Percentiles rank a stretch among this genome's conserved stretches.
Evolutionary conservation across 2,329 filamentous ascomycete genomes (phyloP).

Genomic region (Fusarium siculi): DNA sequence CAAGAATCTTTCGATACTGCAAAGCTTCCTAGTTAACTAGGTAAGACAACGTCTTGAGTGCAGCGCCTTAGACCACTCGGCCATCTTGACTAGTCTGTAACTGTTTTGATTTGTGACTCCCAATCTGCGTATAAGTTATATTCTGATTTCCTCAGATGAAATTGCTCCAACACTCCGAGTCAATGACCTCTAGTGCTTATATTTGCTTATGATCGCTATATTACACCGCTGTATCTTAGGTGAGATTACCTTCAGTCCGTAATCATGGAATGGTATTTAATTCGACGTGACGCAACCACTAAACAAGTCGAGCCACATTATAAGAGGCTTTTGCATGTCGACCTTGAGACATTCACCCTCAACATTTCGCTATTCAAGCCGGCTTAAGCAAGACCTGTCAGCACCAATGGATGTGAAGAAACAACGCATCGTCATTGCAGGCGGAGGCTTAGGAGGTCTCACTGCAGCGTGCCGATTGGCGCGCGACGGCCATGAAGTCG

Average conservation of each 20-base stretch:
- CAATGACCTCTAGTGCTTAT: neutral
- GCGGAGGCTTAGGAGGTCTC: constrained; percentile 1
- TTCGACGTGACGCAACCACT: neutral
- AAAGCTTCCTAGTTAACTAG: neutral
- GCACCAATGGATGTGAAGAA: neutral
- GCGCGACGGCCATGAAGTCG: neutral
- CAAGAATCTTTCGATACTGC: constrained; percentile 3
- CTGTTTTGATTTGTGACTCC: no score
- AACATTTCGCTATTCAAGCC: accelerated
- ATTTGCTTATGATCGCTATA: neutral
- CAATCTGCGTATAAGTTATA: no score
- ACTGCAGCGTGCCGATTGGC: neutral
- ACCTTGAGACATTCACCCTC: accelerated
- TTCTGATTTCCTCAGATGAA: no score
- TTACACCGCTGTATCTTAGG: neutral
- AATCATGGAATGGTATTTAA: neutral
- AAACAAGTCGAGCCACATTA: neutral
- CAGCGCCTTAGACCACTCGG: neutral
- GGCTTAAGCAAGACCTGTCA: accelerated
- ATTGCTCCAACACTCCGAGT: accelerated
- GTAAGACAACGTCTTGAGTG: neutral
- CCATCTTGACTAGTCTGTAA: neutral
- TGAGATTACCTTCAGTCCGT: neutral
- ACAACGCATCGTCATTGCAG: neutral
- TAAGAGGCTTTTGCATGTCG: accelerated